Evolutionary conservation across 495 filamentous ascomycete genomes (phyloP), one percentile per base, ranked within the genome.

Genomic region (Annulohypoxylon nitens): DNA sequence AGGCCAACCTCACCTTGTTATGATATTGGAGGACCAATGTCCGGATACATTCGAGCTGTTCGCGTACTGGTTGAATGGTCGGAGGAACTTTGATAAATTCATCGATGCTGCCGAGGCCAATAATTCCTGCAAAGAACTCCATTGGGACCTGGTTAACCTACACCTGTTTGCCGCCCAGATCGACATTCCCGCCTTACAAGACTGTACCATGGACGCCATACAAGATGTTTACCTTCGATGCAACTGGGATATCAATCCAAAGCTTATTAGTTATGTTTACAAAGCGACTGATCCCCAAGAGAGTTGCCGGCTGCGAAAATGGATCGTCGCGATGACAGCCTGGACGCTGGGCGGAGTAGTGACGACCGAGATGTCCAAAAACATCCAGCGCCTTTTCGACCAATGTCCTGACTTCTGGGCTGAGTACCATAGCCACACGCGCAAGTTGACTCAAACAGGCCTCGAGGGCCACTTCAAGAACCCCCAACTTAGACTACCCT

Each of bases 281-380:
- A 80, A 76, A 34, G 77, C 81, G 54, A 84, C 83, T 74, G 81
- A 83, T 45, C 54, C 79, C 11, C 71, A 79, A 9, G 79, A 80
- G 55, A 79, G 83, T 54, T 76, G 81, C 50, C 76, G 81, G 16
- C 75, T 86, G 23, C 81, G 84, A 16, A 81, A 80, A 61, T 86
- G 84, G 84, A 82, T 83, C 11, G 80, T 85, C 1, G 83, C 83
- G 25, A 85, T 86, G 84, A 79, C 84, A 16, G 83, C 83, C 2
- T 85, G 83, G 81, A 78, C 78, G 9, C 78, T 84, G 10, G 73
- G 75, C 11, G 73, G 72, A 23, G 74, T 67, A 8, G 75, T 75
- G 25, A 61, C 59, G 26, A 66, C 68, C 16, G 62, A 66, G 2
- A 58, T 69, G 60, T 77, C 78, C 43, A 73, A 72, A 26, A 77